phyloP scores from a whole-genome alignment of 805 yeast species.

The Vanderwaltozyma tropicalis region DNA sequence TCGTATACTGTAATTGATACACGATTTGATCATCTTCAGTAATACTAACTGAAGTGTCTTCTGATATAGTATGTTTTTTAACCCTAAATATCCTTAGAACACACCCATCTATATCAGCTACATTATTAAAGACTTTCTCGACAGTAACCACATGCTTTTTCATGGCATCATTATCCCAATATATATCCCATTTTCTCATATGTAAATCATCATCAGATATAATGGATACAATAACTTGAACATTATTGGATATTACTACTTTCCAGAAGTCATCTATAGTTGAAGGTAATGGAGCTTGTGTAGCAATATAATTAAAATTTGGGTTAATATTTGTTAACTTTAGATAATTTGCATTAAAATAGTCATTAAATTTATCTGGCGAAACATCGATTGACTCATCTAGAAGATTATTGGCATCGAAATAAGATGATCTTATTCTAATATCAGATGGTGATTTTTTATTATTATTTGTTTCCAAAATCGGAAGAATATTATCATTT shows the following conservation, averaged over 20 bases:
- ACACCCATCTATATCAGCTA: constrained; percentile 25
- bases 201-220: constrained; percentile 68
- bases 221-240: constrained; percentile 65
- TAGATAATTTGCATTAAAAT: constrained; percentile 82
- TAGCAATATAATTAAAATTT: constrained; percentile 53
- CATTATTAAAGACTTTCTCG: constrained; percentile 22
- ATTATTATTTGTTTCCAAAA: not conserved
- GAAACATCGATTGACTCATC: not conserved
- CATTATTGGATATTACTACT: constrained; percentile 53
- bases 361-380: constrained; percentile 34
- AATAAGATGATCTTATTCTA: constrained; percentile 2
- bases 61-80: constrained; percentile 9
- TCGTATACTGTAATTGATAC: constrained; percentile 59
- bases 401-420: not conserved
- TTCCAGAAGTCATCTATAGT: constrained; percentile 90
- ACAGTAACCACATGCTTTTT: constrained; percentile 28
- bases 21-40: constrained; percentile 29
- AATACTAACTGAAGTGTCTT: constrained; percentile 14
- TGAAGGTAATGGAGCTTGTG: constrained; percentile 76
- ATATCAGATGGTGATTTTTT: not conserved
- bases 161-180: constrained; percentile 46
- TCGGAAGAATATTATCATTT: not conserved
- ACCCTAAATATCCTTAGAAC: constrained; percentile 26
- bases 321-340: constrained; percentile 31
- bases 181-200: constrained; percentile 70